These are phyloP conservation scores for Candida qinlingensis DNA, from an alignment of 805 yeast species.

Conservation along the genomic window DNA sequence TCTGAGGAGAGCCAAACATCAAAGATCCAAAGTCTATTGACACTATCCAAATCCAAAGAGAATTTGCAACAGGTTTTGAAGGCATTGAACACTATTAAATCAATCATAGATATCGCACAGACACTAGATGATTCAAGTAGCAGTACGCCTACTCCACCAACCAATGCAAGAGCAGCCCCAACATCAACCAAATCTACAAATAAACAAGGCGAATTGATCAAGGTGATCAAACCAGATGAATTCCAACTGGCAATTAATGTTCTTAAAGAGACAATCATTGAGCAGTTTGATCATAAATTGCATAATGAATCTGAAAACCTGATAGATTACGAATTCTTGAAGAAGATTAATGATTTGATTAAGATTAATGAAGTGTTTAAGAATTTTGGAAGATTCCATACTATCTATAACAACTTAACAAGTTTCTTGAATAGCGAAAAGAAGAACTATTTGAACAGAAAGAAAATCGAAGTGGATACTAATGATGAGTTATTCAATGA, in stretches of 20 bases:
- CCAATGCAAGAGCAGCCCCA: constrained; percentile 15
- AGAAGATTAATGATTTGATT: constrained; percentile 42
- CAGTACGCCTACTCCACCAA: neutral
- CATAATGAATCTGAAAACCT: constrained; percentile 24
- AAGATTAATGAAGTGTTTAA: constrained; percentile 49
- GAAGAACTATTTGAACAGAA: constrained; percentile 28
- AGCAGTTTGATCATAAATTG: constrained; percentile 29
- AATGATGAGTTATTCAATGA: constrained; percentile 19
- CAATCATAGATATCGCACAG: constrained; percentile 30
- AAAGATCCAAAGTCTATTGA: constrained; percentile 34
- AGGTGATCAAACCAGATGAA: constrained; percentile 27
- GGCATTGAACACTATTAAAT: constrained; percentile 39
- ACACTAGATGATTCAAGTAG: constrained; percentile 7
- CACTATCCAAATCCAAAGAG: constrained; percentile 38
- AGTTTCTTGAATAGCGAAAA: constrained; percentile 34
- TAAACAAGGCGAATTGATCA: constrained; percentile 4
- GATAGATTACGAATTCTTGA: constrained; percentile 31
- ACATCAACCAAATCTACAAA: constrained; percentile 10
- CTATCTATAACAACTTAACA: constrained; percentile 44
- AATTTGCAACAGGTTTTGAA: constrained; percentile 42
- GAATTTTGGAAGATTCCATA: constrained; percentile 44
- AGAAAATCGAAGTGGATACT: constrained; percentile 15
- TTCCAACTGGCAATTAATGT: constrained; percentile 36
- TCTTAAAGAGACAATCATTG: constrained; percentile 40
- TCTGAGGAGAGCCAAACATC: neutral